phyloP scores from a whole-genome alignment of 2,329 filamentous ascomycete genomes.

The Byssoonygena ceratinophila region DNA sequence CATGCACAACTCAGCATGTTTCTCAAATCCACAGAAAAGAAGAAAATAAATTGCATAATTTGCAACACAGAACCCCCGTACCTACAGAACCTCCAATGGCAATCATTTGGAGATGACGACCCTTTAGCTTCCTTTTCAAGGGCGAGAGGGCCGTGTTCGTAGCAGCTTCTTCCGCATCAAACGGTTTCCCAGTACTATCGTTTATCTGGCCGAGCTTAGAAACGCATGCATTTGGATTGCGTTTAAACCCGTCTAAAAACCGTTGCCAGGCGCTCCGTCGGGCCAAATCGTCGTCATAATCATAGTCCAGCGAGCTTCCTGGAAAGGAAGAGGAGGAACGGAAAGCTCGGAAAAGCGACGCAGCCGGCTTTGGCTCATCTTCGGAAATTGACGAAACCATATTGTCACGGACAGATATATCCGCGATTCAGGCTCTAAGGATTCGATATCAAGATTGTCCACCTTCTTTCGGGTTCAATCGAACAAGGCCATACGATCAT shows the following conservation, averaged over 20 bases:
- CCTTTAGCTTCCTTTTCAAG: conserved; percentile 32
- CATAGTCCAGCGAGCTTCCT: conserved; percentile 1
- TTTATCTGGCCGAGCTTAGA: conserved; percentile 15
- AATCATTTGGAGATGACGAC: conserved; percentile 50
- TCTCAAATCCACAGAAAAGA: background rate
- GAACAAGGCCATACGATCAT: background rate
- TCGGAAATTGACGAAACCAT: background rate
- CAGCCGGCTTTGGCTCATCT: background rate
- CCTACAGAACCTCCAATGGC: conserved; percentile 48
- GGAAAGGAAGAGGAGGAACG: background rate
- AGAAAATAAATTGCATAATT: background rate
- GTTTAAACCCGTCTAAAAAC: conserved; percentile 24
- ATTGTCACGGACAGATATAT: background rate
- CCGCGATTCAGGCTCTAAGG: too few relatives aligned
- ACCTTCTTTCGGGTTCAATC: background rate
- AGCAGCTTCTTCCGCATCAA: conserved; percentile 23
- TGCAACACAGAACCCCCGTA: background rate
- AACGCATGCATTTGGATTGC: conserved; percentile 23
- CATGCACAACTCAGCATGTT: background rate
- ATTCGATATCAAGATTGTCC: too few relatives aligned
- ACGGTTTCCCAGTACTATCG: conserved; percentile 16
- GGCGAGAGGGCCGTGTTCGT: conserved; percentile 23
- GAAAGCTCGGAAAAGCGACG: background rate
- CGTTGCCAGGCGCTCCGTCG: conserved; percentile 16
- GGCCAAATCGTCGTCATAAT: background rate